These are phyloP conservation scores for Podospora bellae-mahoneyi DNA, from an alignment of 495 filamentous ascomycete genomes.

Conservation along the genomic window DNA sequence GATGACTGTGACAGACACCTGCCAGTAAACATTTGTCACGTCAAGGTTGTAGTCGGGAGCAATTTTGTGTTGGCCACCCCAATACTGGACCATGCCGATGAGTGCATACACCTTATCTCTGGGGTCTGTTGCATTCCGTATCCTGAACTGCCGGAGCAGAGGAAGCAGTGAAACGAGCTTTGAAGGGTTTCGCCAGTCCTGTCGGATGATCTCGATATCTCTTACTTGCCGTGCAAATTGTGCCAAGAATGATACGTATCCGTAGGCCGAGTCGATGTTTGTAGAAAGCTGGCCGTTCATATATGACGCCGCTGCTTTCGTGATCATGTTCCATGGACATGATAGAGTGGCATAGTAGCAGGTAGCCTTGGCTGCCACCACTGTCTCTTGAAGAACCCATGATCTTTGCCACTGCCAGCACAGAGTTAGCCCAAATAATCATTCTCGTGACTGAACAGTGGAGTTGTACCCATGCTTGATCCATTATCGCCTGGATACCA, in stretches of 20 bases:
- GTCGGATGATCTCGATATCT: slow-evolving; percentile 22
- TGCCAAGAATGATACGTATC: slow-evolving; percentile 10
- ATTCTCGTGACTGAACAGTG: not conserved
- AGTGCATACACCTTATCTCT: slow-evolving; percentile 30
- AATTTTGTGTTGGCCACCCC: slow-evolving; percentile 17
- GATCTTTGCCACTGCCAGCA: slow-evolving; percentile 11
- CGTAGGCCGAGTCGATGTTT: slow-evolving; percentile 15
- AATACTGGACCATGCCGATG: slow-evolving; percentile 25
- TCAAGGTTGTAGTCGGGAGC: slow-evolving; percentile 20
- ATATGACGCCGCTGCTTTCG: slow-evolving; percentile 17
- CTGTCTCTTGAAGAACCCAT: slow-evolving; percentile 23
- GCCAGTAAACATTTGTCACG: slow-evolving; percentile 9
- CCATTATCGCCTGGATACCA: slow-evolving; percentile 20
- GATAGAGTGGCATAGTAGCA: slow-evolving; percentile 17
- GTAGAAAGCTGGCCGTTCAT: slow-evolving; percentile 7
- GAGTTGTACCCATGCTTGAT: slow-evolving; percentile 5
- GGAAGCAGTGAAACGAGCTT: slow-evolving; percentile 18
- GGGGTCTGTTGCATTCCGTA: slow-evolving; percentile 22
- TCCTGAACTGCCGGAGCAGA: slow-evolving; percentile 24
- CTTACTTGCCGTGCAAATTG: slow-evolving; percentile 18
- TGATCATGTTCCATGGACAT: slow-evolving; percentile 19
- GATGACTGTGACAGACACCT: slow-evolving; percentile 13
- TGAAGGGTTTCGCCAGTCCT: slow-evolving; percentile 9
- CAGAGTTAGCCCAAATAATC: not conserved
- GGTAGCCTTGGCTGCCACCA: slow-evolving; percentile 14